These are phyloP conservation scores for Oxytropis ochrocephala DNA, from an alignment of 306 rosid species.

Conservation along the genomic window DNA sequence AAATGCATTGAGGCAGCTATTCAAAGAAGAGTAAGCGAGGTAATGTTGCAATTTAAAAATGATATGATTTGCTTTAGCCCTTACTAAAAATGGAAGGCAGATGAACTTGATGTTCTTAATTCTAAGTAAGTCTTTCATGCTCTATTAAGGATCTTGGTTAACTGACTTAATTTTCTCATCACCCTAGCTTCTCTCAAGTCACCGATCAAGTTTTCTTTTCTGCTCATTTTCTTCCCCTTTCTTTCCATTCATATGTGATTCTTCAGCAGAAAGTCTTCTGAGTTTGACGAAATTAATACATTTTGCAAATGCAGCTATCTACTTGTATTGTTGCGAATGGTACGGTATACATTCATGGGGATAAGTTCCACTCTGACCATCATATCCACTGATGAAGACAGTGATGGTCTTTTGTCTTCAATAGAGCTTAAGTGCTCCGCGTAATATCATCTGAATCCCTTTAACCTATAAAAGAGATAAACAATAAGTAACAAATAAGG, in stretches of 20 bases:
- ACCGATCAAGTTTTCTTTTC: slow-evolving; percentile 9
- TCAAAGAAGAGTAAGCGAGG: slow-evolving; percentile 90
- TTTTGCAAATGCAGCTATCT: slow-evolving; percentile 39
- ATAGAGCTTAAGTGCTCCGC: slow-evolving; percentile 40
- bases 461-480: not conserved
- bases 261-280: slow-evolving; percentile 18
- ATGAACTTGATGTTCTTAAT: slow-evolving; percentile 16
- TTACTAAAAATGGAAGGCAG: not conserved
- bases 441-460: slow-evolving; percentile 35
- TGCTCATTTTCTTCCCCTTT: slow-evolving; percentile 7
- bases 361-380: slow-evolving; percentile 36
- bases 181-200: not conserved
- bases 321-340: slow-evolving; percentile 28
- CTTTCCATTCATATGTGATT: not conserved
- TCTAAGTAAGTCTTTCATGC: slow-evolving; percentile 20
- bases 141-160: not conserved
- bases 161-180: not conserved
- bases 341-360: slow-evolving; percentile 33
- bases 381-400: slow-evolving; percentile 28
- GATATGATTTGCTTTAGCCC: slow-evolving; percentile 4
- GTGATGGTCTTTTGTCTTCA: slow-evolving; percentile 38
- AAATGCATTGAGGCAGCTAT: slow-evolving; percentile 93
- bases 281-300: slow-evolving; percentile 31
- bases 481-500: not conserved
- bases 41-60: slow-evolving; percentile 14